Evolutionary conservation across 768 basidiomycete species (phyloP), one percentile per base, ranked within the genome.

Genomic region (Trametes coccinea): DNA sequence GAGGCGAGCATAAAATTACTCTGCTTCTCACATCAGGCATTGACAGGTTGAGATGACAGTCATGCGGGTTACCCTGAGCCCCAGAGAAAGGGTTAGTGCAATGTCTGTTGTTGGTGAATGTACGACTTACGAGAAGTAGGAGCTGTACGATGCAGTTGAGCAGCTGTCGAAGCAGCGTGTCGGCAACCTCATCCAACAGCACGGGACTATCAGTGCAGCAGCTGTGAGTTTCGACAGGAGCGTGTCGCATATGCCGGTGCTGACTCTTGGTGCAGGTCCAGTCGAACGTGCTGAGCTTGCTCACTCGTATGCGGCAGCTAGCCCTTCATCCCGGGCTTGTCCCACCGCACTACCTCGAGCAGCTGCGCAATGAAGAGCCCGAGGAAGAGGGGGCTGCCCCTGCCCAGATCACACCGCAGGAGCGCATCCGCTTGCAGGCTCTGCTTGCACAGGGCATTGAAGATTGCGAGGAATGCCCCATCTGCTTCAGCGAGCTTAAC

Each of bases 261-360:
- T 22, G 9, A 29, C 44, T 33, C 45, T 5, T 30, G 1, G 5
- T 17, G 2, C 62, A 91, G 89, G 79, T 84, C 0, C 84, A 86
- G 59, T 84, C 84, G 2, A 87, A 88, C 66, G 84, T 92, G 13
- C 73, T 93, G 40, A 87, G 88, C 62, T 85, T 94, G 81, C 81
- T 94, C n/a, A 93, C 92, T 7, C 88, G 93, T 16, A 78, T 95
- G 72, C 84, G 93, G 33, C 93, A 95, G 73, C 76, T 94, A 17
- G 88, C 82, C 16, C 81, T 93, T 29, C 91, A 95, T 68, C 89
- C 92, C 0, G 85, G 84, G 1, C 79, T 95, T 29, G 76, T 93
- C 51, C 93, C 93, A 4, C 63, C 75, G 7, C 79, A 85, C 62
- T 95, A 93, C 67, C 70, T 92, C 10, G 84, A 90, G 44, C 80